Evolutionary conservation across 257 asterid genomes (phyloP), one percentile per base, ranked within the genome.

Genomic region (Nicotiana knightiana): DNA sequence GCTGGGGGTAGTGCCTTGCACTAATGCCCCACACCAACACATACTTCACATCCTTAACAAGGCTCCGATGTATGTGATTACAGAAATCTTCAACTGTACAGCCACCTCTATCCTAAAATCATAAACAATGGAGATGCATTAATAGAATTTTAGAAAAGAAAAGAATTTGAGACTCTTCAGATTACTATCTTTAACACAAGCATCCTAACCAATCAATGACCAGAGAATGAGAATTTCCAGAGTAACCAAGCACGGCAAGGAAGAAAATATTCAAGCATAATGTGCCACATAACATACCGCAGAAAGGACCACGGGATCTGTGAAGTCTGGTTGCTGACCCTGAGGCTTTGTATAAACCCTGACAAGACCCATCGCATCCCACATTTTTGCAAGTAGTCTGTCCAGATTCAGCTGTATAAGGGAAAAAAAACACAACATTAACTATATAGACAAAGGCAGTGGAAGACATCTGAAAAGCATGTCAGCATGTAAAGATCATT

Each of bases 281-380:
- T 32, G 62, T 48, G 51, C 11, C 46, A 46, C 59, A 43, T 9
- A 37, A 83, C 98, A 85, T 91, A 94, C 98, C 83, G 92, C 85
- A 67, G 98, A 96, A 84, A 96, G 99, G 82, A 96, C 99, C 57
- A 94, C 98, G 5, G 98, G 99, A 39, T 96, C 99, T 8, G 92
- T 30, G 84, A 96, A 96, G 88, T 96, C 99, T 17, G 99, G 99
- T 87, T 96, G 99, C 89, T 96, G 99, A 85, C 99, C 99, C 85
- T 96, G 99, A 77, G 99, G 99, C 82, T 96, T 96, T 21, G 99
- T 94, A 59, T 96, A 96, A 75, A 94, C 90, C 88, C 98, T 90
- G 84, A 93, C 97, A 79, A 93, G 96, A 81, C 97, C 97, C 97
- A 93, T 93, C 65, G 84, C 97, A 39, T 93, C 97, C 97, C 97